Conservation (phyloP, 148 eudicot genomes). For the Persicaria tinctoria region DNA sequence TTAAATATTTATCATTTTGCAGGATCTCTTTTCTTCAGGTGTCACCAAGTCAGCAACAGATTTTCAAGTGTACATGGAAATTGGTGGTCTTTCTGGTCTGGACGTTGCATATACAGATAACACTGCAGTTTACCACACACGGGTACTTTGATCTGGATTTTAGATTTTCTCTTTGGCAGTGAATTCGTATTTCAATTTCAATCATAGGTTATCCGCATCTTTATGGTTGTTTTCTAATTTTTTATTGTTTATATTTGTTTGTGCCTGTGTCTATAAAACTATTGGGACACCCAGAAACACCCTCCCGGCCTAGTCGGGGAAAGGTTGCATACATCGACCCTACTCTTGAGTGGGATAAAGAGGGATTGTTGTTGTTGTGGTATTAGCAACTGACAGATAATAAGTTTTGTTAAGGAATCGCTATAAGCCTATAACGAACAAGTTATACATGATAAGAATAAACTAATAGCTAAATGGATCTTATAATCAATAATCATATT, state of each 20-base stretch:
- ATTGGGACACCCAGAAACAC: no score
- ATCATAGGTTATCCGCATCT: not conserved
- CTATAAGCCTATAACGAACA: not conserved
- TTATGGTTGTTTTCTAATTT: no score
- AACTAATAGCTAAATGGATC: not conserved
- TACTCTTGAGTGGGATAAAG: no score
- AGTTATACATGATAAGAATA: not conserved
- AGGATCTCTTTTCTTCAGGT: constrained; percentile 90
- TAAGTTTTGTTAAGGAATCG: not conserved
- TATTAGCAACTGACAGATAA: not conserved
- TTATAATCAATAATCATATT: not conserved
- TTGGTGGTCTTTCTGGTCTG: constrained; percentile 91
- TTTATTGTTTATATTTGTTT: no score
- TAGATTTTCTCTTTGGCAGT: not conserved
- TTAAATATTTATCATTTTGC: constrained; percentile 23
- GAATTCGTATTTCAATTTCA: not conserved
- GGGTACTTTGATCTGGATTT: constrained; percentile 36
- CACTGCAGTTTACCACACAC: constrained; percentile 95
- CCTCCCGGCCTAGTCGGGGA: no score
- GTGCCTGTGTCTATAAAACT: no score
- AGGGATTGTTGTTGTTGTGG: no score
- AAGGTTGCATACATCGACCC: no score
- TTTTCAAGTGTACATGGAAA: constrained; percentile 89
- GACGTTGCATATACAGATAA: constrained; percentile 86
- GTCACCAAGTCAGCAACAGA: constrained; percentile 89